Percentiles rank a stretch among this genome's conserved stretches.
These are phyloP conservation scores for Stylonectria norvegica DNA, from an alignment of 2,329 filamentous ascomycete genomes.

Conservation along the genomic window DNA sequence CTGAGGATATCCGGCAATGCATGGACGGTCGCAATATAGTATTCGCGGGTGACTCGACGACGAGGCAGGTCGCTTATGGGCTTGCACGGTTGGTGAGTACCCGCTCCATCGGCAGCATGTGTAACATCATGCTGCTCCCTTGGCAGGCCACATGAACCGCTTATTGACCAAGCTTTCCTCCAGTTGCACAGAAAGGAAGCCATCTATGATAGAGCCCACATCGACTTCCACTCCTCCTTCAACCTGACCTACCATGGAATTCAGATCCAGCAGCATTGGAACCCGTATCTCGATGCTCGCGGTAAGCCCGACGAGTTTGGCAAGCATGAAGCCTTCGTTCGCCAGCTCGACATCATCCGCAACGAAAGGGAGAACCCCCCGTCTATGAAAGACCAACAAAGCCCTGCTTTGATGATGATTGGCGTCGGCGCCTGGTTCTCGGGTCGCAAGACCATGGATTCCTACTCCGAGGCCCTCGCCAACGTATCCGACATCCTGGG, in stretches of 20 bases:
- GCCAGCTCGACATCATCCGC: slow-evolving; percentile 21
- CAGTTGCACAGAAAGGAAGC: slow-evolving; percentile 22
- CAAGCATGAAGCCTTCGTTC: slow-evolving; percentile 20
- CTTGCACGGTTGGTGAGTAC: slow-evolving; percentile 27
- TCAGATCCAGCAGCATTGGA: slow-evolving; percentile 55
- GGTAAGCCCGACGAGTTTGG: slow-evolving; percentile 39
- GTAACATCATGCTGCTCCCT: too few relatives aligned
- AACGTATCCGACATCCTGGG: slow-evolving; percentile 20
- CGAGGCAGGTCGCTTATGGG: slow-evolving; percentile 59
- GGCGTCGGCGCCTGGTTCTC: slow-evolving; percentile 28
- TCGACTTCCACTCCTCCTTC: slow-evolving; percentile 1
- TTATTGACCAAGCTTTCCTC: too few relatives aligned
- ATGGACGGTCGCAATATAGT: slow-evolving; percentile 48
- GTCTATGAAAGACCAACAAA: slow-evolving; percentile 17
- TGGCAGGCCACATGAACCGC: too few relatives aligned
- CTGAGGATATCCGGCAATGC: slow-evolving; percentile 50
- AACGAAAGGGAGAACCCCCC: slow-evolving; percentile 13
- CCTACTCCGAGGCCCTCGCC: slow-evolving; percentile 12
- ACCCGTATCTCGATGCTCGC: slow-evolving; percentile 61
- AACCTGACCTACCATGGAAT: slow-evolving; percentile 40
- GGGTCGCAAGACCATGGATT: slow-evolving; percentile 3
- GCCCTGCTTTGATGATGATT: slow-evolving; percentile 21
- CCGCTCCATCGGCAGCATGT: too few relatives aligned
- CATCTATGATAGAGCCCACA: slow-evolving; percentile 1
- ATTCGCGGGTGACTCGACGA: slow-evolving; percentile 58